Evolutionary conservation across 2,329 filamentous ascomycete species (phyloP).

Genomic region (Lachnellula cervina): DNA sequence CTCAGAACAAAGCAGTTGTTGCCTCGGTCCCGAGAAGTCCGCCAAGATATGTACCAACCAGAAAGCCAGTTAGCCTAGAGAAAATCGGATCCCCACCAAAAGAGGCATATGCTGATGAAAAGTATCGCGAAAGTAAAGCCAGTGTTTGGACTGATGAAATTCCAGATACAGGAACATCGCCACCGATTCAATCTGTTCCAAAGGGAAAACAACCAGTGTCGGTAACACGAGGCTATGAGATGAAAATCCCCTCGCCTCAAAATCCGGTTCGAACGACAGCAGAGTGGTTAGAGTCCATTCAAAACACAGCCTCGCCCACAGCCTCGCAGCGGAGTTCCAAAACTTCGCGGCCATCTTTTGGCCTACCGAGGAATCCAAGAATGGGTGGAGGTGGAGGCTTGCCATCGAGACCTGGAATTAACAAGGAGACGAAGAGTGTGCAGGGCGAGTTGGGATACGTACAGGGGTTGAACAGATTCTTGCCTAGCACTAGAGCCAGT

Average conservation of each 20-base stretch:
- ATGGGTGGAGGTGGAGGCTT: not conserved
- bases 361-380: slow-evolving; percentile 10
- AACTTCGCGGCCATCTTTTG: not conserved
- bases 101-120: not conserved
- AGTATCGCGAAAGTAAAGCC: slow-evolving; percentile 22
- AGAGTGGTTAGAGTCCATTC: slow-evolving; percentile 16
- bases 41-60: not conserved
- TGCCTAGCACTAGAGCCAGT: slow-evolving; percentile 2
- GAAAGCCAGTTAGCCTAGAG: slow-evolving; percentile 2
- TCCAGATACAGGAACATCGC: slow-evolving; percentile 8
- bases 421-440: slow-evolving; percentile 2
- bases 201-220: not conserved
- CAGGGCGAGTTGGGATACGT: slow-evolving; percentile 2
- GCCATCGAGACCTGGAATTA: not conserved
- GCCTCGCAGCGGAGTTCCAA: not conserved
- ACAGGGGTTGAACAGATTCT: slow-evolving; percentile 8
- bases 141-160: slow-evolving; percentile 28
- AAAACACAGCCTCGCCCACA: not conserved
- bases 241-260: slow-evolving; percentile 10
- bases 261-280: slow-evolving; percentile 14
- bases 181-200: slow-evolving; percentile 9
- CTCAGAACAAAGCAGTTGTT: not conserved
- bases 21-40: not conserved
- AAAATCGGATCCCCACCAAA: not conserved
- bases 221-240: slow-evolving; percentile 1